Evolutionary conservation across 768 basidiomycete genomes (phyloP), one percentile per base, ranked within the genome.

Genomic region (Lactarius deliciosus): DNA sequence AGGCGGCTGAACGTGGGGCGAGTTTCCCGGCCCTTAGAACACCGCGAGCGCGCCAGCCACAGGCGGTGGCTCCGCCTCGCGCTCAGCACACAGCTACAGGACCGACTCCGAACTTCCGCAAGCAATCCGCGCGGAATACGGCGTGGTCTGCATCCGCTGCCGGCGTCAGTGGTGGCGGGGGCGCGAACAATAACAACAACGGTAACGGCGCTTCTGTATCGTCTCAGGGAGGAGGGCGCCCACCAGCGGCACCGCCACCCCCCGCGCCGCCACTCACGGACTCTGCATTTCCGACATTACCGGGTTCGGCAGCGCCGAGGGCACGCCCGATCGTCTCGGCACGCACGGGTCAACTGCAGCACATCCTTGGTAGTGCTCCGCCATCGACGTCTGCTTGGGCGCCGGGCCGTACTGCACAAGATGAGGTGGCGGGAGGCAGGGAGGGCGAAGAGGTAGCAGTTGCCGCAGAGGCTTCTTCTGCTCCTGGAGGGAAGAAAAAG

Each of bases 241-340:
- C 61, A 7, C 38, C 57, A 7, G 43, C 60, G 64, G 66, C 57
- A 30, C 66, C 71, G 2, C 73, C 77, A 30, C 78, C 79, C 6
- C 84, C 73, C 0, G 69, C 68, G 4, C 76, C 87, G 11, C 77
- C 79, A 64, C 76, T 88, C 58, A 86, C 84, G 6, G 79, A 75
- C 50, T 68, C 83, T 0, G 79, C 85, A 45, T 94, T 94, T 77
- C 92, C 92, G 0, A 86, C 86, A 68, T 77, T 94, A 9, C 90
- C 90, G 0, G 75, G 81, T 25, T 75, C 80, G 8, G 72, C 76
- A 16, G 68, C 73, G 36, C 61, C 78, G 18, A 79, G 82, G 2
- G 69, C 72, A 60, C 72, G 71, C 43, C 86, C 81, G 68, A 79
- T 81, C 11, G 76, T 75, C 0, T 80, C 89, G 34, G 77, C 83